Evolutionary conservation across 2,329 filamentous ascomycete species (phyloP), one percentile per base, ranked within the genome.

Genomic region (Phialophora verrucosa): DNA sequence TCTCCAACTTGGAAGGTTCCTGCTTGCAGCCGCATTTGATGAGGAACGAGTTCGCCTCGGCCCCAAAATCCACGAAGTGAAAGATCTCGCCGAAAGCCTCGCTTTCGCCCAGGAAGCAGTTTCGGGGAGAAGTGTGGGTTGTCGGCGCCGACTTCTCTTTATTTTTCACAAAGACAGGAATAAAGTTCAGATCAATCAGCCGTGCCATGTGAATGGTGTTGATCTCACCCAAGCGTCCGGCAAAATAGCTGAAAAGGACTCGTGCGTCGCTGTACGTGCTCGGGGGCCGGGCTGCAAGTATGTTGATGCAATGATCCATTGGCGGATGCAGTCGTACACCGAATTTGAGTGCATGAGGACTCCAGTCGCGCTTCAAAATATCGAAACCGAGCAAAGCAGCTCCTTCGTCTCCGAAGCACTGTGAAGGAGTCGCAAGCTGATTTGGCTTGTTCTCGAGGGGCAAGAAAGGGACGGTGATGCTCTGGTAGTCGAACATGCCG

Each of bases 1-100:
- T 87, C 77, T 99, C 95, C 2, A 87, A 77, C 73, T 91, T 95
- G 2, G 90, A 96, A 3, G 95, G 95, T 77, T 99, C 94, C 69
- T 87, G 89, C 78, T 96, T 97, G 2, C 93, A 94, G 10, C 95
- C 95, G 70, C 93, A 92, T 69, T 91, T 91, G 72, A 93, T 87
- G 20, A 99, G 81, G 74, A 99, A 99, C 0, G 90, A 83, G 74
- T 98, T 98, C 1, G 92, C 94, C 75, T 94, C 89, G 38, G 84
- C 81, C 0, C 94, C 93, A 79, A 97, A 99, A 76, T 98, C 91
- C 14, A 98, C 93, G 78, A 97, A 99, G 75, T 98, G 93, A 71
- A 99, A 97, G 35, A 99, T 96, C 35, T 96, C 91, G 11, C 88
- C 90, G 73, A 96, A 99, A 71, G 89, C 84, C 63, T 86, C 81